A percentile compares a stretch with the other conserved stretches of the same genome.
These are phyloP conservation scores for Aspergillus coremiiformis DNA, from an alignment of 495 filamentous ascomycete species.

Conservation along the genomic window DNA sequence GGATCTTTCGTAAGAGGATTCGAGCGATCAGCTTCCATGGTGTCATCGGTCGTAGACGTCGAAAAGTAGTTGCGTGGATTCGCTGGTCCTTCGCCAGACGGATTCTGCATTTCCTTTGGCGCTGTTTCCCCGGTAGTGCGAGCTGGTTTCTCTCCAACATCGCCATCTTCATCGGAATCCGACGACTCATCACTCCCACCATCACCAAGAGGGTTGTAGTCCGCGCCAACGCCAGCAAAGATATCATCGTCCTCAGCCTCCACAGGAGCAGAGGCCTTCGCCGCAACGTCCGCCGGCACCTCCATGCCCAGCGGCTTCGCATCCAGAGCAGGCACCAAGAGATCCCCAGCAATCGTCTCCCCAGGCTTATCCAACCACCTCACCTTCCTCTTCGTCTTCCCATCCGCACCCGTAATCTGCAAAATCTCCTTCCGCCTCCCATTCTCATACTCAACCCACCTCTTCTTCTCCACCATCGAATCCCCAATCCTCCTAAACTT, in stretches of 20 bases:
- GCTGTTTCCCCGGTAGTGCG: constrained; percentile 17
- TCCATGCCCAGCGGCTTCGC: constrained; percentile 70
- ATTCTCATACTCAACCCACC: constrained; percentile 64
- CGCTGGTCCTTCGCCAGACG: constrained; percentile 8
- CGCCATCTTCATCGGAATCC: constrained; percentile 44
- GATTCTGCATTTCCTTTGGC: constrained; percentile 8
- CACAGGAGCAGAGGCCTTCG: constrained; percentile 28
- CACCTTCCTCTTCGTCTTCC: constrained; percentile 81
- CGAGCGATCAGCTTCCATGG: constrained; percentile 22
- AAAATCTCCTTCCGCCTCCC: constrained; percentile 71
- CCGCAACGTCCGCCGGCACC: constrained; percentile 51
- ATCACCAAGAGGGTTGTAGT: constrained; percentile 81
- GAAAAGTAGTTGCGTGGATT: constrained; percentile 40
- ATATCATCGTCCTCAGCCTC: constrained; percentile 63
- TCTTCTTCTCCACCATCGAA: constrained; percentile 48
- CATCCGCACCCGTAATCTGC: constrained; percentile 78
- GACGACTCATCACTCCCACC: constrained; percentile 49
- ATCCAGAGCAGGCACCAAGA: constrained; percentile 59
- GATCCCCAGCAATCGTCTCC: constrained; percentile 29
- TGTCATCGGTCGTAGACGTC: constrained; percentile 27
- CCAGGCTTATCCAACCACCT: constrained; percentile 41
- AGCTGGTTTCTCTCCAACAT: constrained; percentile 12
- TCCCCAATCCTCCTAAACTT: constrained; percentile 76
- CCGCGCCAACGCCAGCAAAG: constrained; percentile 77
- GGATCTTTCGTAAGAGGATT: constrained; percentile 60